Conservation (phyloP, 192 early-diverging fungal species). For the Coemansia sp. region DNA sequence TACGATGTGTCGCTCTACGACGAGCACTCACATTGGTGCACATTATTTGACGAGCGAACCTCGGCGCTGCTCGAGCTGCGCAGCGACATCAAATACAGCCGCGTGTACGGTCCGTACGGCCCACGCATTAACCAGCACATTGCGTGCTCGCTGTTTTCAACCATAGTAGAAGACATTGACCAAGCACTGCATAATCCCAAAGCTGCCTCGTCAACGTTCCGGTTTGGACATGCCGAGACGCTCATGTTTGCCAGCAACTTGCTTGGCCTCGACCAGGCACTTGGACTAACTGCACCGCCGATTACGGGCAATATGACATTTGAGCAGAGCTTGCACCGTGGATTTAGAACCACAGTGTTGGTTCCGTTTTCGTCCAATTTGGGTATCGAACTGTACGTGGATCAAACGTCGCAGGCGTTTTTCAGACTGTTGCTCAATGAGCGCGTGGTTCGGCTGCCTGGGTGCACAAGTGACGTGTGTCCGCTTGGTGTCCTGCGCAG, state of each 20-base stretch:
- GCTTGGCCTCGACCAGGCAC: constrained; percentile 21
- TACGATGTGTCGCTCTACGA: constrained; percentile 36
- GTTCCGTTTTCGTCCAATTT: constrained; percentile 42
- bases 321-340: constrained; percentile 7
- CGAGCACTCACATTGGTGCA: constrained; percentile 28
- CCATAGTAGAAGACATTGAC: constrained; percentile 20
- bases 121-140: constrained; percentile 25
- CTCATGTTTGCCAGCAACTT: constrained; percentile 43
- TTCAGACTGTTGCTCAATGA: constrained; percentile 43
- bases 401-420: constrained; percentile 8
- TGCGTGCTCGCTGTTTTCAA: constrained; percentile 33
- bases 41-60: constrained; percentile 22
- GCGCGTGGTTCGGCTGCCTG: constrained; percentile 14
- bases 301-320: constrained; percentile 33
- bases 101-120: constrained; percentile 38
- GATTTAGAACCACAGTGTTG: constrained; percentile 28
- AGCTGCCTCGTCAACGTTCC: constrained; percentile 29
- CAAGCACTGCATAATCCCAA: constrained; percentile 4
- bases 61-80: constrained; percentile 35
- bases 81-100: constrained; percentile 41
- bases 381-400: constrained; percentile 33
- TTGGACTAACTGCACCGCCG: constrained; percentile 16
- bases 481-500: constrained; percentile 26
- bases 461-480: constrained; percentile 24
- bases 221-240: constrained; percentile 48